Base-by-base conservation (phyloP, 2,329 filamentous ascomycete genomes). In the Neofusicoccum parvum region DNA sequence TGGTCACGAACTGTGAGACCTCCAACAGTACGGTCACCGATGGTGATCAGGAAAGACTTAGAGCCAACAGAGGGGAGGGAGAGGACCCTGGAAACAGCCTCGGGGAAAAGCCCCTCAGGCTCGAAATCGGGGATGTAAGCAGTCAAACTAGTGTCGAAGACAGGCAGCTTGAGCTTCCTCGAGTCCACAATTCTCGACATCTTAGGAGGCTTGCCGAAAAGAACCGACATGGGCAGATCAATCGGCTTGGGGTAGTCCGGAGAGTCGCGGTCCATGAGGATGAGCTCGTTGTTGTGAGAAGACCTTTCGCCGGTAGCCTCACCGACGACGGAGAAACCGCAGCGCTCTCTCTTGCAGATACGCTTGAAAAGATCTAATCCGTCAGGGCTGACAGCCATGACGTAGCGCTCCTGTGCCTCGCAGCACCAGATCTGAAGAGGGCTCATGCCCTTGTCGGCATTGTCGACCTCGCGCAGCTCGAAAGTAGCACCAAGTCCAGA, bases 401-500 rank as follows among this genome's bases (percentile, higher is more conserved):
- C 95, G 73, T 99, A 99, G 76, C 95, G 87, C 79, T 99, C 95
- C 76, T 99, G 95, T 0, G 95, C 92, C 77, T 98, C 94, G 72
- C 94, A 96, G 78, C 95, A 97, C 94, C 94, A 98, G 53, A 99
- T 97, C 76, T 98, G 92, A 66, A 99, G 86, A 20, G 95, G 95
- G 73, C 92, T 97, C 91, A 99, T 94, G 74, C 92, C 90, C 69
- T 85, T 88, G 78, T 98, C 95, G 2, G 92, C 91, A 75, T 88
- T 97, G 75, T 97, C 93, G 43, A 99, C 86, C 73, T 98, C 92
- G 69, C 95, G 89, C n/a, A 99, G 85, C 78, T 99, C 94, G 70
- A 99, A 98, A 51, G 88, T 90, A 59, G 94, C 95, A 65, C 95
- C 95, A 62, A 92, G 90, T 1, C 92, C 92, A 54, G 94, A 93